phyloP scores from a whole-genome alignment of 495 filamentous ascomycete species.

The Trichoderma orchidacearum region DNA sequence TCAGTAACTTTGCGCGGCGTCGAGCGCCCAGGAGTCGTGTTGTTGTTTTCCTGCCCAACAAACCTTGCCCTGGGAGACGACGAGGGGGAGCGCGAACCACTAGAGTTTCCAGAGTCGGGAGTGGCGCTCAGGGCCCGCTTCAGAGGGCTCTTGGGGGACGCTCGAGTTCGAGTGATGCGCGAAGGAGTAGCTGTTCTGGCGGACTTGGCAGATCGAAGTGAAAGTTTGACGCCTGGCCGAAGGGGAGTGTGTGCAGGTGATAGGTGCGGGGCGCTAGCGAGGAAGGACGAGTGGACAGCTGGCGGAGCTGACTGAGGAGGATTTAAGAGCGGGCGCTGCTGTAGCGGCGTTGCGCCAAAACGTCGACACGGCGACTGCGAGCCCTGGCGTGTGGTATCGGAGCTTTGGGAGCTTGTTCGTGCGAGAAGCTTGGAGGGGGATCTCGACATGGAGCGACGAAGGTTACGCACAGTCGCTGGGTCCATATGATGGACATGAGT shows the following conservation, averaged over 20 bases:
- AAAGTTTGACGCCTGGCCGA: constrained; percentile 33
- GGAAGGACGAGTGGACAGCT: not conserved
- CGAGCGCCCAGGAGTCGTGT: constrained; percentile 14
- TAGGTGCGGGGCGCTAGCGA: not conserved
- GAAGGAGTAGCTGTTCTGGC: constrained; percentile 27
- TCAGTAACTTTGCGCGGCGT: constrained; percentile 27
- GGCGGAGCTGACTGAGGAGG: constrained; percentile 1
- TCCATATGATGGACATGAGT: constrained; percentile 70
- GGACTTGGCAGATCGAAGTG: constrained; percentile 34
- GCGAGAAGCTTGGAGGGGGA: constrained; percentile 77
- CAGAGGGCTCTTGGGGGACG: constrained; percentile 60
- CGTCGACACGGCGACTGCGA: constrained; percentile 13
- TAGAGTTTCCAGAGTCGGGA: constrained; percentile 50
- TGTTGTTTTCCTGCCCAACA: constrained; percentile 44
- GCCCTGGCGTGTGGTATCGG: constrained; percentile 10
- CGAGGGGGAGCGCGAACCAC: constrained; percentile 22
- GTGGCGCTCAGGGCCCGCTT: constrained; percentile 61
- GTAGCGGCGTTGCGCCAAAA: not conserved
- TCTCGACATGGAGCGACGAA: constrained; percentile 72
- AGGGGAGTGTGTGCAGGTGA: constrained; percentile 21
- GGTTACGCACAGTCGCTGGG: constrained; percentile 59
- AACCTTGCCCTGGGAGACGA: constrained; percentile 16
- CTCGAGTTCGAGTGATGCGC: constrained; percentile 34
- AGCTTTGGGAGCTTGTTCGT: constrained; percentile 30
- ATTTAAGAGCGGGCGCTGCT: constrained; percentile 1